phyloP scores from a whole-genome alignment of 208 protist species.

The Strigomonas galati region DNA sequence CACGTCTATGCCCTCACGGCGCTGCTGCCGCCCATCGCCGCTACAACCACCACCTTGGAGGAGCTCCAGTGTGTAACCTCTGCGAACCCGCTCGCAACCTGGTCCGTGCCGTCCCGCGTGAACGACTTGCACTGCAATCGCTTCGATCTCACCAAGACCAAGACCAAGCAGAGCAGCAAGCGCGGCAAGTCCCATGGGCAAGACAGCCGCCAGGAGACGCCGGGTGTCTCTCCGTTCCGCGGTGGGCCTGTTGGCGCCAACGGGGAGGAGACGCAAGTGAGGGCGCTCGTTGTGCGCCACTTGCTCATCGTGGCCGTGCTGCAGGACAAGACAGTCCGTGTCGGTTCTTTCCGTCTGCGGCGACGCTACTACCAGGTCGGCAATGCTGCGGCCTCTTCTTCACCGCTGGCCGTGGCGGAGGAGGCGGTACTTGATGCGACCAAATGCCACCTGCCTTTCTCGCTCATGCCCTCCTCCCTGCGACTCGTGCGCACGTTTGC shows the following conservation, averaged over 20 bases:
- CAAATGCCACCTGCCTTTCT: conserved; percentile 51
- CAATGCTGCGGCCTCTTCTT: not conserved
- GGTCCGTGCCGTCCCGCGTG: conserved; percentile 58
- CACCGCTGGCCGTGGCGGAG: conserved; percentile 15
- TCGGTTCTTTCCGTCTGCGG: conserved; percentile 49
- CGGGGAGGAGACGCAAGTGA: conserved; percentile 9
- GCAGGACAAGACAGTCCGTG: conserved; percentile 74
- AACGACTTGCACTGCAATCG: conserved; percentile 77
- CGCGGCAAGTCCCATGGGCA: not conserved
- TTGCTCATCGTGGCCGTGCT: conserved; percentile 52
- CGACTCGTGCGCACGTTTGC: conserved; percentile 76
- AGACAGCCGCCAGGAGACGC: not conserved
- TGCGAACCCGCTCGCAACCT: conserved; percentile 41
- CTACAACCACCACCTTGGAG: not conserved
- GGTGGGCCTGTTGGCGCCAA: not conserved
- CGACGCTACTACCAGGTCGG: conserved; percentile 8
- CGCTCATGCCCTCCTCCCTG: conserved; percentile 73
- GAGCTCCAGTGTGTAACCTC: conserved; percentile 13
- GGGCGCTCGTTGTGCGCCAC: conserved; percentile 44
- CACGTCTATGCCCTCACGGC: conserved; percentile 41
- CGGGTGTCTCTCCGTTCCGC: not conserved
- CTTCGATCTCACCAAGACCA: conserved; percentile 45
- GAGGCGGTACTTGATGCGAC: conserved; percentile 32
- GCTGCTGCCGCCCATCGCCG: conserved; percentile 38
- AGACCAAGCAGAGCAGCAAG: not conserved